Evolutionary conservation across 2,329 filamentous ascomycete genomes (phyloP), one percentile per base, ranked within the genome.

Genomic region (Trichoderma semiorbis): DNA sequence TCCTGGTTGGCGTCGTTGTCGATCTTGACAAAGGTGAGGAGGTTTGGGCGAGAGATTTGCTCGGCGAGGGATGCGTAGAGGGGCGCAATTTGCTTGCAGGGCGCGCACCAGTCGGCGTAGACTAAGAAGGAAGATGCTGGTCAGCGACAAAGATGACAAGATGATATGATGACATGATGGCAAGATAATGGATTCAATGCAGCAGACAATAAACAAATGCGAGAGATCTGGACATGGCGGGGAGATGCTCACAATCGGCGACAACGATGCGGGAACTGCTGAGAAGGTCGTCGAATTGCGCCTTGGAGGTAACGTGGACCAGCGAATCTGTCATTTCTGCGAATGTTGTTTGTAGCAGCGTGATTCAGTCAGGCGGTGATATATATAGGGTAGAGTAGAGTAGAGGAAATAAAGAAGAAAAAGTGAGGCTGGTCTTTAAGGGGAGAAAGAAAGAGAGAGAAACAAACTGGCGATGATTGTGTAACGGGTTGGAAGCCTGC

Each of bases 11-110:
- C 82, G 76, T 97, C 94, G 73, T 90, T 92, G 85, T 98, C 91
- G 84, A 98, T 88, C 84, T 96, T 97, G 80, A 90, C 90, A 80
- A 98, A 98, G 39, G 91, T 93, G 76, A 97, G 91, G 75, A 88
- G 85, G 76, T 91, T 90, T 18, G 91, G 88, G 66, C 90, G 88
- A 21, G 93, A 92, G 60, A 97, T 87, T 73, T 90, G 87, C 58
- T 83, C 80, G 36, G 94, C 90, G 63, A 98, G 88, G 79, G 91
- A 85, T 78, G 96, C 93, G 84, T 93, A 98, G 74, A 94, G 82
- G 21, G 95, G 93, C 7, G 92, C 92, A 75, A 98, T 94, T 75
- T 89, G 86, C 77, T 93, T 92, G 88, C 94, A 97, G 78, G 94
- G 92, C 39, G 85, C 91, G 79, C 93, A 97, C 91, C 92, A 96